Conservation (phyloP, 345 rosid genomes). For the Chamaenerion angustifolium region DNA sequence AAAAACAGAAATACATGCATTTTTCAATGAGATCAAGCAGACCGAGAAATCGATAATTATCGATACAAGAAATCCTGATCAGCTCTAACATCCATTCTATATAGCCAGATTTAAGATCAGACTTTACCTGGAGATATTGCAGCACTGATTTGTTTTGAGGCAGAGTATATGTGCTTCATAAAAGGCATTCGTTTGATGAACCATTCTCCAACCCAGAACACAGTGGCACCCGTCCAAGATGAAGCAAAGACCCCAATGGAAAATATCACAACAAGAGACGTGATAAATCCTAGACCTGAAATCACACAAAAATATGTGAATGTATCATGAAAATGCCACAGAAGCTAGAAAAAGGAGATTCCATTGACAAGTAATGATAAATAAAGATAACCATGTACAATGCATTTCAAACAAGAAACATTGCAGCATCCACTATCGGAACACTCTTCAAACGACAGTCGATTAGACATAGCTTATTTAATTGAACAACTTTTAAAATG, state of each 20-base stretch:
- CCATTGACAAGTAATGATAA: neutral
- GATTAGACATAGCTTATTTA: no score
- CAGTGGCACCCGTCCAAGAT: conserved; percentile 70
- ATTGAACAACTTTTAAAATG: no score
- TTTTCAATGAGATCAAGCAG: neutral
- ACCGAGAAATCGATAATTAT: neutral
- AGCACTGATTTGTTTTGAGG: conserved; percentile 76
- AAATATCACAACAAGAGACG: conserved; percentile 56
- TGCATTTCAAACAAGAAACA: no score
- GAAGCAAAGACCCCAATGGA: conserved; percentile 75
- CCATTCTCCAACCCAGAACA: conserved; percentile 74
- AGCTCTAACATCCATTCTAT: neutral
- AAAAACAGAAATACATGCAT: neutral
- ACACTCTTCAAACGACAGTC: no score
- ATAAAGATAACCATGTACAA: no score
- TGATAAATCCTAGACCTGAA: conserved; percentile 74
- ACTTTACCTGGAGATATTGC: conserved; percentile 66
- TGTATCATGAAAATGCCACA: neutral
- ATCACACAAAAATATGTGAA: conserved; percentile 4
- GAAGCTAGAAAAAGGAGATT: neutral
- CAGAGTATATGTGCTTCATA: conserved; percentile 61
- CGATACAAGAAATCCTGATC: neutral
- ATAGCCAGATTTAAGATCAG: neutral
- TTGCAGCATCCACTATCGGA: no score
- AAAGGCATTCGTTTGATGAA: conserved; percentile 74